Evolutionary conservation across 371 early-diverging fungal species (phyloP).

Genomic region (Smittium culicis): DNA sequence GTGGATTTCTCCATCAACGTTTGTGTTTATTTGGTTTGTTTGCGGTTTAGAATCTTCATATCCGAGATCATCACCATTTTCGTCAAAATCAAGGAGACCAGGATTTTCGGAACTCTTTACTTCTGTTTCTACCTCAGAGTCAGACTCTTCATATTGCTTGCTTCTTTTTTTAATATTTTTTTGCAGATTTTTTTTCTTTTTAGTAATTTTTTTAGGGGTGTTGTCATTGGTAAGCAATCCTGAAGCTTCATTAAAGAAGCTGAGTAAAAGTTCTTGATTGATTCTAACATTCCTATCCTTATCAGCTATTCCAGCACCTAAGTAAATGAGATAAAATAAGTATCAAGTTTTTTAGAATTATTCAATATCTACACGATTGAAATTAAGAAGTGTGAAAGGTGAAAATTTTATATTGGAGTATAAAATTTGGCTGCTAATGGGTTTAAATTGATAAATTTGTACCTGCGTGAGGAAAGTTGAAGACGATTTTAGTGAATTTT

Average conservation of each 20-base stretch:
- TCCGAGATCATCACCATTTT: neutral
- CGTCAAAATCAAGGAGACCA: neutral
- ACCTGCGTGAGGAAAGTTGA: slow-evolving; percentile 93
- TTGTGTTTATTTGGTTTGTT: slow-evolving; percentile 2
- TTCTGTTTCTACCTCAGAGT: neutral
- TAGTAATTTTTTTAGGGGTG: neutral
- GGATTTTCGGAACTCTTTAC: neutral
- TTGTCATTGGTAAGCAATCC: slow-evolving; percentile 34
- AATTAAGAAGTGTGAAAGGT: no score
- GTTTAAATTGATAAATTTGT: slow-evolving; percentile 13
- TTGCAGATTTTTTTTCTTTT: neutral
- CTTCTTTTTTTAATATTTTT: slow-evolving; percentile 3
- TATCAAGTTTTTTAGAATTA: no score
- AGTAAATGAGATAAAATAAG: slow-evolving; percentile 19
- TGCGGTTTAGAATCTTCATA: neutral
- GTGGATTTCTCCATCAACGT: slow-evolving; percentile 47
- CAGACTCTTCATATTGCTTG: slow-evolving; percentile 8
- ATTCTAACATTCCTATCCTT: slow-evolving; percentile 67
- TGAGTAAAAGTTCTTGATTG: slow-evolving; percentile 62
- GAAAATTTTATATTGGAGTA: no score
- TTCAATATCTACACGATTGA: no score
- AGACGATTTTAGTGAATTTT: slow-evolving; percentile 66
- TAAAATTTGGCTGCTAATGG: neutral
- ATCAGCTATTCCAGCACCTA: slow-evolving; percentile 74
- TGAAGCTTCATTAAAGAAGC: slow-evolving; percentile 53